Evolutionary conservation across 331 rosid species (phyloP), one percentile per base, ranked within the genome.

Genomic region (Erythrophleum ivorense): DNA sequence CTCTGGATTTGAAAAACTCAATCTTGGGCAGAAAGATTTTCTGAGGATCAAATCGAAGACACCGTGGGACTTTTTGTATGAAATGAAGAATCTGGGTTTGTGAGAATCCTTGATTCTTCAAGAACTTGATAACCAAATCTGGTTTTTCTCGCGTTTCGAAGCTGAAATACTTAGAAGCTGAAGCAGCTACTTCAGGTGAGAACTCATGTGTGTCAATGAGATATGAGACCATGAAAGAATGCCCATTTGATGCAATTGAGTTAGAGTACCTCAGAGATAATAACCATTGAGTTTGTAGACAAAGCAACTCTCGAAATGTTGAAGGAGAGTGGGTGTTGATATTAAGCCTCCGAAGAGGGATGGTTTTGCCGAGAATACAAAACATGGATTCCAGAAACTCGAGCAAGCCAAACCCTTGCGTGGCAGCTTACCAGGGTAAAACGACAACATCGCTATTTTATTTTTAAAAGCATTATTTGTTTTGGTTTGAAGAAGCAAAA

Each of bases 301-400:
- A 49, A 49, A 49, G 3, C 78, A 34, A 58, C 3, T 34, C 33
- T 18, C 1, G 29, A 24, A 43, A 18, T 9, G 55, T 31, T 16
- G 75, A 73, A 7, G 60, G 24, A 15, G 50, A 49, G 57, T 52
- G 2, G 50, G 18, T 15, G 36, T 7, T 11, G 4, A 54, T 7
- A 19, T 5, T 1, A 31, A n/a, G 46, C 57, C 43, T 57, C 33
- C 16, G 50, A 11, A 34, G 24, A 29, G 68, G 43, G 60, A 18
- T 2, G 24, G 48, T 40, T 57, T 59, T 73, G 73, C 54, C 7
- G 34, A 78, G 69, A 73, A 59, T 72, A 36, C 3, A 11, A 58
- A 38, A 63, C 81, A 73, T 81, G 81, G 75, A 45, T 53, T 48
- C 36, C 14, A 48, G 18, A n/a, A 72, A 6, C 18, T 50, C 55